Evolutionary conservation across 306 rosid genomes (phyloP), one percentile per base, ranked within the genome.

Genomic region (Prunus mira): DNA sequence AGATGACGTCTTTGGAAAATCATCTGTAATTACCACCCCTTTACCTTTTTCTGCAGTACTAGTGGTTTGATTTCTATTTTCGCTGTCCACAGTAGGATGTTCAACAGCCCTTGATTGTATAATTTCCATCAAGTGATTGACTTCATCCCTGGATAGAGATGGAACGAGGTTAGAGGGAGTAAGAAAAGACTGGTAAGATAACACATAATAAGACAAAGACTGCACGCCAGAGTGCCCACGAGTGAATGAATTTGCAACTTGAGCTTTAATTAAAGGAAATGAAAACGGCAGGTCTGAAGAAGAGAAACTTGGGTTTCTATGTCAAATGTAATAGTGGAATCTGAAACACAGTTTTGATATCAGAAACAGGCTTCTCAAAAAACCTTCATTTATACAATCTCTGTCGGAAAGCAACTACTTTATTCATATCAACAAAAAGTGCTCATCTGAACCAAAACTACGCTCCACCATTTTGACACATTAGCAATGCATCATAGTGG

Each of bases 81-180:
- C 86, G 22, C 71, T 60, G 43, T 72, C 88, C 78, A 19, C 67
- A 77, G 61, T 75, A 60, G 87, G 81, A 82, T 67, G 82, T 64
- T 86, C 93, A 68, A 80, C 77, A 49, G 82, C 88, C 89, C 88
- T 92, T 27, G 97, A 95, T 62, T 86, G 86, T 78, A 95, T 71
- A 61, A 95, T 76, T 73, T 76, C 88, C 88, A 90, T 80, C 76
- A 95, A 78, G 64, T 18, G 93, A 78, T 81, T 68, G 32, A 82
- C 82, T 87, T 94, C 97, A 62, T 86, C 93, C 83, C 98, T 94
- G 84, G 84, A 89, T 55, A 50, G 51, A 17, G 54, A 73, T 49
- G 24, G 12, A 32, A 17, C 2, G 19, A 72, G 51, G 62, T 79
- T n/a, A 78, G 67, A 75, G 13, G 72, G 58, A 7, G 41, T 27